Conservation (phyloP, 164 flowering plant genomes). For the Santalum album region DNA sequence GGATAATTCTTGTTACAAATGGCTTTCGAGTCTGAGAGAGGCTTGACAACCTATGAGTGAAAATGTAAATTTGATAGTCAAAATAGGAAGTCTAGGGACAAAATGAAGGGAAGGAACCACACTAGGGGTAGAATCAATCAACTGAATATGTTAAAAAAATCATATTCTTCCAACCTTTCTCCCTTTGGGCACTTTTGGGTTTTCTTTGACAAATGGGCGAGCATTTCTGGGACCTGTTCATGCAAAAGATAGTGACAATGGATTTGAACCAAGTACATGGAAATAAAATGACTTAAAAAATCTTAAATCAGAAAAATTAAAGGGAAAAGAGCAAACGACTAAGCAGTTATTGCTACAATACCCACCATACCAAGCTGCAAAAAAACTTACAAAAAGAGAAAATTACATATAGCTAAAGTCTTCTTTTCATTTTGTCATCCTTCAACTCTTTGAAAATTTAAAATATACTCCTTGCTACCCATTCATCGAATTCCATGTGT, state of each 20-base stretch:
- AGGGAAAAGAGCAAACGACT: no score
- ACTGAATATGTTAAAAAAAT: background rate
- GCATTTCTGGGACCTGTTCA: slow-evolving; percentile 21
- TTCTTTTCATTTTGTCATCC: no score
- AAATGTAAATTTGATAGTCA: background rate
- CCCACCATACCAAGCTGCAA: no score
- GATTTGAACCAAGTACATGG: no score
- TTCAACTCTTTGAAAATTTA: no score
- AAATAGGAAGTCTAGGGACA: background rate
- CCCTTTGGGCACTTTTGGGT: slow-evolving; percentile 35
- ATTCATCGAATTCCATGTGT: no score
- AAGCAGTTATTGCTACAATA: no score
- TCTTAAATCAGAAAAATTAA: no score
- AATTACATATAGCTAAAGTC: no score
- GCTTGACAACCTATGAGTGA: slow-evolving; percentile 23
- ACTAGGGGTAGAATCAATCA: background rate
- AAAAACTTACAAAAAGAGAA: no score
- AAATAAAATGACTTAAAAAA: no score
- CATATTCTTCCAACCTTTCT: slow-evolving; percentile 47
- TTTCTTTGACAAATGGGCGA: slow-evolving; percentile 16
- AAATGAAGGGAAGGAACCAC: background rate
- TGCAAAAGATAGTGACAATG: background rate
- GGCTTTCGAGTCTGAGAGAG: slow-evolving; percentile 9
- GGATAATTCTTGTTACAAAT: slow-evolving; percentile 19
- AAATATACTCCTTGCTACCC: no score